These are phyloP conservation scores for Argentina anserina DNA, from an alignment of 306 rosid genomes.

Conservation along the genomic window DNA sequence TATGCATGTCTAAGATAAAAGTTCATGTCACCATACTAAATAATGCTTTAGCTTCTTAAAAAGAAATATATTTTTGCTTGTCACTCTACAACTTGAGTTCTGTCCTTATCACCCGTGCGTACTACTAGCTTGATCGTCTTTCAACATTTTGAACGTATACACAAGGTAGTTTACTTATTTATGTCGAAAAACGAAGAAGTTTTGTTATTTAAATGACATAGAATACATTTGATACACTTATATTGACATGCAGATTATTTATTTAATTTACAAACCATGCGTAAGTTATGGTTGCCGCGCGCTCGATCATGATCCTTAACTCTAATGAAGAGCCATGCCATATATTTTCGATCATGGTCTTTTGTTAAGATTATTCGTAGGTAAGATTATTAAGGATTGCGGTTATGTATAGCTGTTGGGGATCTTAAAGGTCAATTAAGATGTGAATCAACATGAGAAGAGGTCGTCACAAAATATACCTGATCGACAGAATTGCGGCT, in stretches of 20 bases:
- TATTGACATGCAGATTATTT: not conserved
- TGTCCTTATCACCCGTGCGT: not conserved
- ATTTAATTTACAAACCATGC: not conserved
- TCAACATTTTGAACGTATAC: not conserved
- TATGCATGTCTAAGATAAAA: too few relatives aligned
- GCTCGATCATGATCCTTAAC: not conserved
- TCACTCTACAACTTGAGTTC: not conserved
- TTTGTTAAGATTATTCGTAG: too few relatives aligned
- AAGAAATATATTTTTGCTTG: not conserved
- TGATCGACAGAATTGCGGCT: not conserved
- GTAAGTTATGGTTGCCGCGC: not conserved
- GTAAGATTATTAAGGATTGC: not conserved
- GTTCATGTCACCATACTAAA: not conserved
- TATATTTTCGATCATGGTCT: not conserved
- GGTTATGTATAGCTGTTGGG: not conserved
- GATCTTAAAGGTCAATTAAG: not conserved
- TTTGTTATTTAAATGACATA: not conserved
- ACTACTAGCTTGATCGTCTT: not conserved
- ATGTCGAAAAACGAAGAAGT: not conserved
- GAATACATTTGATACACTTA: not conserved
- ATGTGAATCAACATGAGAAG: not conserved
- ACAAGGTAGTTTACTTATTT: not conserved
- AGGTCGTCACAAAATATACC: not conserved
- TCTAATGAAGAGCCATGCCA: not conserved
- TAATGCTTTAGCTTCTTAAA: not conserved